Percentiles rank a stretch among this genome's conserved stretches.
Conservation (phyloP, 2,329 filamentous ascomycete species). For the Penicillium sp. region DNA sequence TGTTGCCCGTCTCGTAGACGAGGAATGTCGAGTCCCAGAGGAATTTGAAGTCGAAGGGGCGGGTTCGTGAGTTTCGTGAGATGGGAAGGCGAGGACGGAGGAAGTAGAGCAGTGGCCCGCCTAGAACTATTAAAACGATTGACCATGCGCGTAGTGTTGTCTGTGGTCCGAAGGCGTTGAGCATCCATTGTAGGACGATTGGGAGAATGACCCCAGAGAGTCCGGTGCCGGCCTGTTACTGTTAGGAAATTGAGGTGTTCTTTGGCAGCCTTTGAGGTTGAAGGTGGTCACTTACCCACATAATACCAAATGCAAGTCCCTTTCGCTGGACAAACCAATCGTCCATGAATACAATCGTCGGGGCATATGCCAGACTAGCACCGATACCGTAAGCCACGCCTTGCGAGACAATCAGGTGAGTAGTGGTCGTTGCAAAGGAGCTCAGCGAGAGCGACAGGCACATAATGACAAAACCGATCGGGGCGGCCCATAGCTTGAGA, state of each 20-base stretch:
- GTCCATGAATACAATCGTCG: slow-evolving; percentile 50
- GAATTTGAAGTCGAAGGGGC: slow-evolving; percentile 44
- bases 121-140: slow-evolving; percentile 29
- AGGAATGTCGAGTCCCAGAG: slow-evolving; percentile 42
- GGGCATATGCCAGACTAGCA: slow-evolving; percentile 51
- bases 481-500: slow-evolving; percentile 17
- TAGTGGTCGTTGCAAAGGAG: slow-evolving; percentile 24
- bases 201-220: slow-evolving; percentile 50
- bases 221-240: slow-evolving; percentile 38
- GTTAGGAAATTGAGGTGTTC: slow-evolving; percentile 5
- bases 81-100: slow-evolving; percentile 47
- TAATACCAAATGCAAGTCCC: slow-evolving; percentile 47
- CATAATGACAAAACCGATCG: slow-evolving; percentile 24
- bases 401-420: slow-evolving; percentile 26
- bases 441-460: slow-evolving; percentile 24
- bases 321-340: slow-evolving; percentile 54
- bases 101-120: slow-evolving; percentile 34
- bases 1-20: slow-evolving; percentile 52
- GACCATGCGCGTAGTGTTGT: slow-evolving; percentile 50
- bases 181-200: slow-evolving; percentile 46
- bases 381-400: slow-evolving; percentile 41
- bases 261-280: no score
- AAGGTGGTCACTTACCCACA: slow-evolving; percentile 36
- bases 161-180: slow-evolving; percentile 46
- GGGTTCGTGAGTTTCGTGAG: slow-evolving; percentile 25